Conservation (phyloP, 176 grass and related monocot genomes). For the Poa pratensis region DNA sequence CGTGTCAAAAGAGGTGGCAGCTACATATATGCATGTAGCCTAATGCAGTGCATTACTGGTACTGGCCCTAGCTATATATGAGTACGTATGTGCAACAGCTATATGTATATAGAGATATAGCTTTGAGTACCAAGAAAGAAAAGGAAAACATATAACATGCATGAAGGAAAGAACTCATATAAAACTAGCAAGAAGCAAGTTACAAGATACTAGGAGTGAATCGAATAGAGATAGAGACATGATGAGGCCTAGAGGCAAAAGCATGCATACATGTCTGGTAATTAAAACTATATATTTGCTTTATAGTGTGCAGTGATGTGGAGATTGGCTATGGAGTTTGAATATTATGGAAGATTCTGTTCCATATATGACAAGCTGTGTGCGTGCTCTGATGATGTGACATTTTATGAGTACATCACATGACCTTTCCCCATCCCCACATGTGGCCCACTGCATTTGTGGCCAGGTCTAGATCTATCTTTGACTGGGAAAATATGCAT, state of each 20-base stretch:
- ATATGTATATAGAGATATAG: background rate
- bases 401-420: slow-evolving; percentile 83
- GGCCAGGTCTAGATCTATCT: slow-evolving; percentile 87
- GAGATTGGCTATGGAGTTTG: slow-evolving; percentile 63
- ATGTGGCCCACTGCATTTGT: slow-evolving; percentile 79
- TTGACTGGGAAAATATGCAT: slow-evolving; percentile 66
- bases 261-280: slow-evolving; percentile 14
- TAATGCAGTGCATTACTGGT: slow-evolving; percentile 32
- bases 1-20: slow-evolving; percentile 44
- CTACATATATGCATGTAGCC: slow-evolving; percentile 21
- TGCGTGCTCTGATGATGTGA: slow-evolving; percentile 55
- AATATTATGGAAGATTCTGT: slow-evolving; percentile 93
- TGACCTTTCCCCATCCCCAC: slow-evolving; percentile 79
- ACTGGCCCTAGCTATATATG: slow-evolving; percentile 12
- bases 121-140: slow-evolving; percentile 32
- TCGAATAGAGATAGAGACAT: background rate
- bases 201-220: background rate
- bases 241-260: slow-evolving; percentile 37
- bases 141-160: background rate
- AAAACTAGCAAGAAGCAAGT: slow-evolving; percentile 34
- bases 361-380: slow-evolving; percentile 72
- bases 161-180: slow-evolving; percentile 13
- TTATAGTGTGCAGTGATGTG: slow-evolving; percentile 32
- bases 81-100: slow-evolving; percentile 15
- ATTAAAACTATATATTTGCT: slow-evolving; percentile 33